Evolutionary conservation across 23 red algal species (phyloP), one percentile per base, ranked within the genome.

Genomic region (Pyropia yezoensis): DNA sequence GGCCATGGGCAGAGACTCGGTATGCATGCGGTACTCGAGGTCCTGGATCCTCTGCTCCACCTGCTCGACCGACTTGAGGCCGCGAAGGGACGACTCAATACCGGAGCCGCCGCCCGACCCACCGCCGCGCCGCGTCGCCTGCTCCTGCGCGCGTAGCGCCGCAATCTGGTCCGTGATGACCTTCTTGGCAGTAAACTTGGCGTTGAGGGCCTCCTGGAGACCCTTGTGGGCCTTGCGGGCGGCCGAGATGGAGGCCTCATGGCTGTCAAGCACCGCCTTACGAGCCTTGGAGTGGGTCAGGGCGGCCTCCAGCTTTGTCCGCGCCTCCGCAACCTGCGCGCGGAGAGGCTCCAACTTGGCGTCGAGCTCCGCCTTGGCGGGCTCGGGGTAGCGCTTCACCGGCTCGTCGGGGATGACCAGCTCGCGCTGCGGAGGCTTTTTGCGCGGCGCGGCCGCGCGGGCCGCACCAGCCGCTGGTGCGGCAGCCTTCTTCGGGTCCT

Each of bases 301-400:
- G 0, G 60, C 56, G 17, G 65, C 59, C 29, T 63, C 71, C 33
- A 88, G 73, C 27, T 73, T 71, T 19, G 69, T 64, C 29, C 73
- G 77, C 30, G 71, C 76, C 7, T 47, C 83, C 69, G 76, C 71
- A 7, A 88, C 15, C 56, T 79, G 39, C 23, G 62, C 51, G 55
- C 77, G 61, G 6, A 63, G 65, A 1, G 19, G 33, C 25, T 78
- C 73, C n/a, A 78, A 54, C 17, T 61, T 57, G 23, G 62, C 57
- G 22, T 88, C 73, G 26, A 78, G 68, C 34, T 88, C 83, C 33
- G 57, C 67, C 27, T 67, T 54, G 47, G 52, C 77, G 19, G 83
- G 83, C 56, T 88, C 74, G 18, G 71, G 71, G 30, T 77, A 77
- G 61, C 82, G 82, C 54, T 76, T 87, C 50, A 87, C 82, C 12